Evolutionary conservation across 23 red algal genomes (phyloP).

Genomic region (Gracilariopsis chorda): DNA sequence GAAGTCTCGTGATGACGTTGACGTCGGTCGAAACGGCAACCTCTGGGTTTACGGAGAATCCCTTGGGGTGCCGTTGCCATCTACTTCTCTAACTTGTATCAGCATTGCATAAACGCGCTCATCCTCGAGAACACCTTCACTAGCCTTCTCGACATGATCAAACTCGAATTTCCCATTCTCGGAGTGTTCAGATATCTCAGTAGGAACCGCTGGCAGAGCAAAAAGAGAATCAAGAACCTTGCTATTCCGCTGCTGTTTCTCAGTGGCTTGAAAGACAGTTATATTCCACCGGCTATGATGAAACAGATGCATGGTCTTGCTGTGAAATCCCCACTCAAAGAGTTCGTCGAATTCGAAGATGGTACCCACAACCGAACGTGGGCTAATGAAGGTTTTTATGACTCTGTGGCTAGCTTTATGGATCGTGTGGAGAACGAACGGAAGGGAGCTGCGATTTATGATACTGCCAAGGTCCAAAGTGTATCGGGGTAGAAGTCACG

Average conservation of each 20-base stretch:
- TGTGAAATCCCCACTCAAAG: conserved; percentile 33
- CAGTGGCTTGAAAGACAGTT: conserved; percentile 83
- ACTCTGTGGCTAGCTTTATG: conserved; percentile 70
- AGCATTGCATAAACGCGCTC: conserved; percentile 76
- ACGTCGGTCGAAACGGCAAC: conserved; percentile 45
- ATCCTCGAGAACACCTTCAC: conserved; percentile 99
- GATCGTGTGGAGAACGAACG: conserved; percentile 34
- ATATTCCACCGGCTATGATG: conserved; percentile 98
- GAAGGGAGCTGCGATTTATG: not conserved
- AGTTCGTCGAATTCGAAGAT: conserved; percentile 80
- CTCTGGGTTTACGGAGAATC: conserved; percentile 96
- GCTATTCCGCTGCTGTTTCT: conserved; percentile 89
- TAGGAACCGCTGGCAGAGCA: conserved; percentile 85
- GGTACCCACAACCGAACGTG: conserved; percentile 97
- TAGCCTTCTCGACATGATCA: conserved; percentile 95
- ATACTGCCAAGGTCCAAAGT: not conserved
- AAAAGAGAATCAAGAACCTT: conserved; percentile 69
- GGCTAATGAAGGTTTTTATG: conserved; percentile 81
- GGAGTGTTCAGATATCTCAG: conserved; percentile 77
- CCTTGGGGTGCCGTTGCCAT: conserved; percentile 94
- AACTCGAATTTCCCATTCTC: conserved; percentile 78
- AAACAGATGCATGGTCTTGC: conserved; percentile 73
- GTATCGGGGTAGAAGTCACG: not conserved
- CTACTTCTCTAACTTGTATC: conserved; percentile 72
- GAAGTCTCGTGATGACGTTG: conserved; percentile 58